Evolutionary conservation across 139 green algal species (phyloP), one percentile per base, ranked within the genome.

Genomic region (Parachlorella kessleri): DNA sequence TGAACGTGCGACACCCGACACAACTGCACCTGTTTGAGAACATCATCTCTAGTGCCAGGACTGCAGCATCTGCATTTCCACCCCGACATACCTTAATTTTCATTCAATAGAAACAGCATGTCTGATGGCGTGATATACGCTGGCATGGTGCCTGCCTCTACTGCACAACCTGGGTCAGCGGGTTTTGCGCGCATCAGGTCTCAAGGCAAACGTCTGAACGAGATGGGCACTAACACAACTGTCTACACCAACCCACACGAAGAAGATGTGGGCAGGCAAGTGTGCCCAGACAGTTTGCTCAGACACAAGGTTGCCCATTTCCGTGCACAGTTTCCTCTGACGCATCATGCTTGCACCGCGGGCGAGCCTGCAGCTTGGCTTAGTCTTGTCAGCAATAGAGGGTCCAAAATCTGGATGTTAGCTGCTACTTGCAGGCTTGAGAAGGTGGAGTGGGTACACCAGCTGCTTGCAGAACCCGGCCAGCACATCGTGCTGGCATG

Each of bases 401-500:
- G n/a, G n/a, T n/a, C n/a, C n/a, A n/a, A 28, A 35, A 8, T 9
- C n/a, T 67, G 26, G n/a, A 38, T 28, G n/a, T 37, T 30, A 37
- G n/a, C 59, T 37, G 59, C 59, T 21, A 8, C 59, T 67, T 30
- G 28, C 8, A 33, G 35, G 28, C 28, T 37, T 28, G 26, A 24
- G 21, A 8, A 35, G 18, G 55, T 54, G 4, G 33, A 37, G n/a
- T 42, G 35, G 4, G 38, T 74, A 54, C 70, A 83, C 55, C 54
- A 77, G 59, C 54, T 83, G 32, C 70, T 74, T 23, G 24, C 21
- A 1, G n/a, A 67, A 39, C 70, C 71, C 9, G 77, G 40, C 55
- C 54, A 55, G 55, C 23, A 73, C n/a, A 73, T 65, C 14, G 54
- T 83, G 77, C 59, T 73, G 24, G 76, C 70, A 3, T 77, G 70